A percentile compares a stretch with the other conserved stretches of the same genome.
Conservation (phyloP, 441 rosid species). For the Erodium chrysanthum region DNA sequence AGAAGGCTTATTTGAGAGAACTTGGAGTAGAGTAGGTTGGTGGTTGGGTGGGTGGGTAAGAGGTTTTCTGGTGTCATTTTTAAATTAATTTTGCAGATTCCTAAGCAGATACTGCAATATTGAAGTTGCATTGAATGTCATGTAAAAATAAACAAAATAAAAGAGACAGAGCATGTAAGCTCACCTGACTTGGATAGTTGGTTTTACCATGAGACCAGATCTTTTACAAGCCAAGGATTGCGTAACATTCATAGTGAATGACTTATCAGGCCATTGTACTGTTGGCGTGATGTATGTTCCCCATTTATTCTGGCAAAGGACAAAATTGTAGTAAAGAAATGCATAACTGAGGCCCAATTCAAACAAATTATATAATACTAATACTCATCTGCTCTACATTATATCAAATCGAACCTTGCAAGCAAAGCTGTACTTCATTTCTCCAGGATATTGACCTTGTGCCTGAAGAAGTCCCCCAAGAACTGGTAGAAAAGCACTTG, state of each 20-base stretch:
- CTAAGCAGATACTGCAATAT: no score
- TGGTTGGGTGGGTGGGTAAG: no score
- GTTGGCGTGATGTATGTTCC: slow-evolving; percentile 83
- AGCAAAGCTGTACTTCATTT: slow-evolving; percentile 86
- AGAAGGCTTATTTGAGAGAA: no score
- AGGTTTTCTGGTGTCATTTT: no score
- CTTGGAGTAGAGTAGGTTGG: no score
- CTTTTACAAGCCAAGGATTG: slow-evolving; percentile 82
- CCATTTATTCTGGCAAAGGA: slow-evolving; percentile 46
- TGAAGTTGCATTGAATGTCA: not conserved
- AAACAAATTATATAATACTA: not conserved
- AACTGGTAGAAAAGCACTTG: slow-evolving; percentile 77
- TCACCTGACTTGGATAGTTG: slow-evolving; percentile 65
- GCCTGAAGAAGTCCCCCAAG: slow-evolving; percentile 92
- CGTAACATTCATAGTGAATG: slow-evolving; percentile 52
- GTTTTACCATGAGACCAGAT: slow-evolving; percentile 73
- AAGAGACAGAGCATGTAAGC: not conserved
- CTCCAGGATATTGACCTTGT: slow-evolving; percentile 94
- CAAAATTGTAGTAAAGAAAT: not conserved
- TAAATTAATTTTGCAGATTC: no score
- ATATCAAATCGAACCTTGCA: slow-evolving; percentile 42
- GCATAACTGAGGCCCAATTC: not conserved
- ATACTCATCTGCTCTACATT: not conserved
- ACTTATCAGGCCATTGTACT: slow-evolving; percentile 83
- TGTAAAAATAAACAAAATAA: not conserved